Conservation (phyloP, 805 yeast genomes). For the Metschnikowia borealis region DNA sequence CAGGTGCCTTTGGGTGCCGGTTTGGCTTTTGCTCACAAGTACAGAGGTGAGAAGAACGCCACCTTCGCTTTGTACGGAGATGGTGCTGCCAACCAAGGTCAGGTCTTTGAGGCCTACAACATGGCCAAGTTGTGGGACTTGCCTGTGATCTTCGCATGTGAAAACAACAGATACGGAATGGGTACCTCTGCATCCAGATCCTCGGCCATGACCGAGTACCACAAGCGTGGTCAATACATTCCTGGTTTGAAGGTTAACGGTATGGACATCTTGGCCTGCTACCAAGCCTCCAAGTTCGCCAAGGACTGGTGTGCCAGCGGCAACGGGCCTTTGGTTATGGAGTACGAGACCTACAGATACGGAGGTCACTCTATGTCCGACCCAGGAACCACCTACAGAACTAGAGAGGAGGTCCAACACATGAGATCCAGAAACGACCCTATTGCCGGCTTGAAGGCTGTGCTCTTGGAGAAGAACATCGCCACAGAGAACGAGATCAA, state of each 20-base stretch:
- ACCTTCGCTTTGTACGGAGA: conserved; percentile 94
- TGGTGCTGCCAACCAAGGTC: conserved; percentile 99
- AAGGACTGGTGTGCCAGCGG: conserved; percentile 92
- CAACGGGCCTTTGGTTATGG: conserved; percentile 93
- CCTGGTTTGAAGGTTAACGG: conserved; percentile 98
- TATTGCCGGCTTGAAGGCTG: conserved; percentile 90
- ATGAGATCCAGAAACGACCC: conserved; percentile 99
- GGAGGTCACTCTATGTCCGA: conserved; percentile 99
- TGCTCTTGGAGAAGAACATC: conserved; percentile 72
- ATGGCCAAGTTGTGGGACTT: conserved; percentile 99
- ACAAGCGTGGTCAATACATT: conserved; percentile 98
- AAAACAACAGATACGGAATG: conserved; percentile 99
- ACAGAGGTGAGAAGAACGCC: conserved; percentile 72
- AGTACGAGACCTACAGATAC: conserved; percentile 97
- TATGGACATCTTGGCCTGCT: conserved; percentile 94
- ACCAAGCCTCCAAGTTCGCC: conserved; percentile 95
- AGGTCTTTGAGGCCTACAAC: conserved; percentile 95
- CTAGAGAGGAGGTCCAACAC: conserved; percentile 99
- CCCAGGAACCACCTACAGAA: conserved; percentile 99
- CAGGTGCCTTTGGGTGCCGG: conserved; percentile 99
- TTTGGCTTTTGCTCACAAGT: conserved; percentile 96
- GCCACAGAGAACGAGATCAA: conserved; percentile 95
- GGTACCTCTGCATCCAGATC: conserved; percentile 98
- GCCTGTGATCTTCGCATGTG: conserved; percentile 94
- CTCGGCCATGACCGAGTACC: conserved; percentile 93